phyloP scores from a whole-genome alignment of 2,329 filamentous ascomycete species.

The Arthrobotrys musiformis region DNA sequence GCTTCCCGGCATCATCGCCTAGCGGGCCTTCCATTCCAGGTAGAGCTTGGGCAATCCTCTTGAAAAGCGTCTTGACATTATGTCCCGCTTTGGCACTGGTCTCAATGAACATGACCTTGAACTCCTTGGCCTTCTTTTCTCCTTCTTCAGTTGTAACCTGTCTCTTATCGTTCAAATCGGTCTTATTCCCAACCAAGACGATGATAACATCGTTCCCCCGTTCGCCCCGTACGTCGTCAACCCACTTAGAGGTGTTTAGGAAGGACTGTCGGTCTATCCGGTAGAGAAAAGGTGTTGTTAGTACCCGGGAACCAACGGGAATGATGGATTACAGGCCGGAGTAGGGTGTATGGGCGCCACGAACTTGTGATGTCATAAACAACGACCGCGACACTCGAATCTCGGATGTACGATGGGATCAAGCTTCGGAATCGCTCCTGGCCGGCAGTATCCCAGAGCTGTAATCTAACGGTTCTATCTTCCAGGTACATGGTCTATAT shows the following conservation, averaged over 20 bases:
- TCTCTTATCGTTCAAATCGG: conserved; percentile 96
- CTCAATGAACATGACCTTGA: conserved; percentile 98
- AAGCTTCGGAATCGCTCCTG: conserved; percentile 97
- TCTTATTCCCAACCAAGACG: conserved; percentile 98
- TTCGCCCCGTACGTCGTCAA: conserved; percentile 96
- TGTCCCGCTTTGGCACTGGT: conserved; percentile 97
- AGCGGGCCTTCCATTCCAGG: conserved; percentile 97
- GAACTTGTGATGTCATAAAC: conserved; percentile 97
- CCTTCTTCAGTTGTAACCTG: conserved; percentile 96
- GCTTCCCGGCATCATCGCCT: conserved; percentile 71
- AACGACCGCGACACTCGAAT: conserved; percentile 96
- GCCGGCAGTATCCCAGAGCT: conserved; percentile 97
- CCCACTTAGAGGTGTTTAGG: conserved; percentile 99
- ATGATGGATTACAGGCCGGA: not conserved
- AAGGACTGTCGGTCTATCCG: conserved; percentile 88
- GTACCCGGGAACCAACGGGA: conserved; percentile 9
- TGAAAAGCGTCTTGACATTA: conserved; percentile 97
- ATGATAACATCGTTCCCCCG: conserved; percentile 99
- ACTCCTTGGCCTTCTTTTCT: conserved; percentile 97
- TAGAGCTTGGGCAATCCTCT: conserved; percentile 96
- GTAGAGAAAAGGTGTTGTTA: conserved; percentile 12
- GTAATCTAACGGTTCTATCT: conserved; percentile 94
- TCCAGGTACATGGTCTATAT: conserved; percentile 97
- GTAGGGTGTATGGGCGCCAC: conserved; percentile 55
- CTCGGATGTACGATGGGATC: conserved; percentile 98